Base-by-base conservation (phyloP, 768 basidiomycete genomes). In the Candolleomyces efflorescens region DNA sequence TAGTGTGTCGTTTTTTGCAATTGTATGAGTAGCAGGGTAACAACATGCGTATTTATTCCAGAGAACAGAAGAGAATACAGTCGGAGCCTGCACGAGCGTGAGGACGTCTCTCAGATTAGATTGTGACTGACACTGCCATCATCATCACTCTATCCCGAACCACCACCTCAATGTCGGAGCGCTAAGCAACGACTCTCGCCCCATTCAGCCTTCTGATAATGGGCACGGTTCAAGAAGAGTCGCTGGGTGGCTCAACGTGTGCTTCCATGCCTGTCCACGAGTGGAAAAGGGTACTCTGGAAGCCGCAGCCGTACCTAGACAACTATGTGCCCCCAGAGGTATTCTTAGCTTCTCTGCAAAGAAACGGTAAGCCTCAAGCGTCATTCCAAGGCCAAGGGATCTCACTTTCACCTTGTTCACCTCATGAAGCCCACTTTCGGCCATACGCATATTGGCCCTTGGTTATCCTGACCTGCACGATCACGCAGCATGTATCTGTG, bases 281-380 rank as follows among this genome's bases (percentile, higher is more conserved):
- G 32, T 92, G 89, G 89, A 82, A 84, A 68, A 86, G 83, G 64
- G 80, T 87, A 39, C 81, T 94, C n/a, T 94, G 90, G 91, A 87
- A 84, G 70, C 73, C 67, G 53, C 89, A 88, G 68, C 74, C 80
- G 1, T 87, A 81, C 67, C 87, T 91, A 27, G 95, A 97, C 72
- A 94, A 95, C 69, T 85, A 93, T 74, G 86, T 97, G 53, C 89
- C 91, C 6, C 73, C 78, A 43, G 75, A 70, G 5, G 78, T 84
- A 5, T 97, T 97, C 72, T 78, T 95, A 44, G 83, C 87, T 0
- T 86, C 90, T 57, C 71, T 97, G 63, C 80, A 82, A 64, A 86
- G 75, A 68, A 95, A 94, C 70, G 82, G 92, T 94, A 69, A 68
- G 86, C 76, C 15, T n/a, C 17, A 11, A 5, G 23, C n/a, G n/a